Base-by-base conservation (phyloP, 2,329 filamentous ascomycete genomes). In the Stachybotrys echinatus region DNA sequence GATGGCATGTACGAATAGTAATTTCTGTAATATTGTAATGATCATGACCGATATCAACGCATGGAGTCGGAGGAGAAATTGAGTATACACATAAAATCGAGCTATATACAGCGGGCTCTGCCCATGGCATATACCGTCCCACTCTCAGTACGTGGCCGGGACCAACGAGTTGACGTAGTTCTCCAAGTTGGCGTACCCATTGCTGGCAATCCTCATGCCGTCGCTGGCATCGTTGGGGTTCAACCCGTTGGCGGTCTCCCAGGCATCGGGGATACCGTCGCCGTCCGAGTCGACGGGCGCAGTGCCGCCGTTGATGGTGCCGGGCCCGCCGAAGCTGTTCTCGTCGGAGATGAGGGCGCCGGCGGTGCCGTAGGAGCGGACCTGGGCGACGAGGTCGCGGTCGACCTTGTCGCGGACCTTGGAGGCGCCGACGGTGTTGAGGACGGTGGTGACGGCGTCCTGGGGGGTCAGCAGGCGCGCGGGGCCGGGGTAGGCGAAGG, bases 101-200 rank as follows among this genome's bases (percentile, higher is more conserved):
- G n/a, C n/a, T n/a, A n/a, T n/a, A n/a, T n/a, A n/a, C n/a, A n/a
- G n/a, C n/a, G n/a, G n/a, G n/a, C n/a, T n/a, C n/a, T n/a, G n/a
- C n/a, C n/a, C n/a, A n/a, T n/a, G n/a, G n/a, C n/a, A n/a, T n/a
- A n/a, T n/a, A n/a, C n/a, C n/a, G n/a, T n/a, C n/a, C 5, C 14
- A 34, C 27, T 14, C 27, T 14, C 14, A 34, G 14, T 34, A 34
- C 27, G 27, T 34, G 14, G 27, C 27, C 10, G 27, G 27, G 21
- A 75, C 68, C 23, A 79, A 60, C 12, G 72, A 76, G 54, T 79
- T 78, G 18, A 76, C 69, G 61, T 76, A 78, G 47, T 73, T 69
- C 59, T 79, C 74, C 12, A 78, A 65, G 52, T 74, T 76, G 5
- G 66, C 62, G 50, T 75, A 76, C 6, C 74, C 72, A 37, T 70